Conservation (phyloP, 208 protist species). For the Porcisia deanei region DNA sequence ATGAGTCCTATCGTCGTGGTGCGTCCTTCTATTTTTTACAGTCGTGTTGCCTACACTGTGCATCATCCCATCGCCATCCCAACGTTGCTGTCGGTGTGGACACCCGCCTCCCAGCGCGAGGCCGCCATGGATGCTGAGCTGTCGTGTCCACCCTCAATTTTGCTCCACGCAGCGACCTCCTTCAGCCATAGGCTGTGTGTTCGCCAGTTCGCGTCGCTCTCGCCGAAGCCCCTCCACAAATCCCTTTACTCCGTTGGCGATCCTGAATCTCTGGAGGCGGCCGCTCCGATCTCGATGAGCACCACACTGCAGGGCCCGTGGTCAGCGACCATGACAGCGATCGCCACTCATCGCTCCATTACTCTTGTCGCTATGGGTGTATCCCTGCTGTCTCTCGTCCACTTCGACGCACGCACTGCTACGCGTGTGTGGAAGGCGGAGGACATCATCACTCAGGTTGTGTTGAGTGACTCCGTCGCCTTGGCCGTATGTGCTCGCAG, state of each 20-base stretch:
- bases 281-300: conserved; percentile 36
- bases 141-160: conserved; percentile 25
- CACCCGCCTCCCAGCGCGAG: conserved; percentile 10
- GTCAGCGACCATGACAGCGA: conserved; percentile 17
- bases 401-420: conserved; percentile 3
- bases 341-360: conserved; percentile 25
- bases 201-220: conserved; percentile 24
- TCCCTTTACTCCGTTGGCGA: neutral
- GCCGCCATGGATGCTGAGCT: conserved; percentile 29
- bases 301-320: conserved; percentile 23
- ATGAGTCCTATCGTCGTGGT: conserved; percentile 37
- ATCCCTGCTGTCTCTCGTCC: conserved; percentile 21
- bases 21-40: conserved; percentile 24
- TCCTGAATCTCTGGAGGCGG: conserved; percentile 14
- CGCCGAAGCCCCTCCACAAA: neutral
- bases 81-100: conserved; percentile 15
- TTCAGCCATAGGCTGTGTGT: conserved; percentile 19
- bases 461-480: conserved; percentile 30
- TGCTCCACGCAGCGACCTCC: conserved; percentile 31
- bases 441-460: conserved; percentile 21
- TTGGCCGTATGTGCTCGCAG: conserved; percentile 33
- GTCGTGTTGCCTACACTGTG: conserved; percentile 32
- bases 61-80: conserved; percentile 32
- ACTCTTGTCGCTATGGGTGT: conserved; percentile 31
- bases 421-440: conserved; percentile 26